Evolutionary conservation across 2,329 filamentous ascomycete genomes (phyloP).

Genomic region (Trichophyton mentagrophytes): DNA sequence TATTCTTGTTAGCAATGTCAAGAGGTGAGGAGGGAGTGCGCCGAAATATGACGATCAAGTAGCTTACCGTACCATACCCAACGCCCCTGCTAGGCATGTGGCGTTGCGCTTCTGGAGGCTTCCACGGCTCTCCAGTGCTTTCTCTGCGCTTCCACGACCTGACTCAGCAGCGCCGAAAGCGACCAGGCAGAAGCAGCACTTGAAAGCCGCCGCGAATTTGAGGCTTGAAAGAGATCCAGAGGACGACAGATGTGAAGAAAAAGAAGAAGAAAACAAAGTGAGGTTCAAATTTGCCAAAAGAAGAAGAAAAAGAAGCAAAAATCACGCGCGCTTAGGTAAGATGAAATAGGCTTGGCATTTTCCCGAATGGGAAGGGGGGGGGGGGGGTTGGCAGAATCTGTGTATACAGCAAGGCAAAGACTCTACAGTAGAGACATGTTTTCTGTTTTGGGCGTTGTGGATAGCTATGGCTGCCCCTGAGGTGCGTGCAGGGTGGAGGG

Average conservation of each 20-base stretch:
- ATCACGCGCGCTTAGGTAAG: neutral
- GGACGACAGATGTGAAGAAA: neutral
- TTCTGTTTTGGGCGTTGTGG: no score
- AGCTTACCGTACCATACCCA: neutral
- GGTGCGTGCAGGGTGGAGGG: no score
- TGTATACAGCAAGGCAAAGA: neutral
- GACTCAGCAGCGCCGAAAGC: neutral
- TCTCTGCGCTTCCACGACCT: constrained; percentile 7
- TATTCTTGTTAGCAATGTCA: neutral
- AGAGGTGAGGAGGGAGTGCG: neutral
- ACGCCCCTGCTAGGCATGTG: constrained; percentile 1
- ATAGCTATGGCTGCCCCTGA: no score
- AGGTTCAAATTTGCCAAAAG: neutral
- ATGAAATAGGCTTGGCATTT: neutral
- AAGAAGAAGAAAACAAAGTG: neutral
- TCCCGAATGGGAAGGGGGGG: neutral
- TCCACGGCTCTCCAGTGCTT: constrained; percentile 11
- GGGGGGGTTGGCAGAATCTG: neutral
- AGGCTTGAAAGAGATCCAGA: neutral
- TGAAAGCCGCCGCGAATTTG: neutral
- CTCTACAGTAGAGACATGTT: no score
- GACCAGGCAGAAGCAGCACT: neutral
- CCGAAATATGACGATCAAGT: neutral
- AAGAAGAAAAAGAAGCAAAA: neutral
- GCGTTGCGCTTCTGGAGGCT: constrained; percentile 11